Percentiles rank a stretch among this genome's conserved stretches.
Conservation (phyloP, 495 filamentous ascomycete genomes). For the Eremomyces bilateralis region DNA sequence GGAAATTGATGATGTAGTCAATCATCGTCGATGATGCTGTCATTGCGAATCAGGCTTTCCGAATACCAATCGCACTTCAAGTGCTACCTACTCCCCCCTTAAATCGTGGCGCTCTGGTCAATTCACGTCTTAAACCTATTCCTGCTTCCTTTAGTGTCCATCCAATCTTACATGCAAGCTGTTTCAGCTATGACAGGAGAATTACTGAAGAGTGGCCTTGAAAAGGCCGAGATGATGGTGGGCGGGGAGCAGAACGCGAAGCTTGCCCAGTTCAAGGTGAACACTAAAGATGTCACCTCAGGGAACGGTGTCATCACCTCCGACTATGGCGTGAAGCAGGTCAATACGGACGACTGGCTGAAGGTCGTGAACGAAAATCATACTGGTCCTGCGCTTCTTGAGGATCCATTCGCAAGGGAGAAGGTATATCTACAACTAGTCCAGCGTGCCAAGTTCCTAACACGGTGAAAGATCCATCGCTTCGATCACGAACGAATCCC, state of each 20-base stretch:
- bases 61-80: too few species aligned
- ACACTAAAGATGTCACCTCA: slow-evolving; percentile 17
- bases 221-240: slow-evolving; percentile 2
- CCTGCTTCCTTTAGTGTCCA: too few species aligned
- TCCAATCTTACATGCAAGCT: too few species aligned
- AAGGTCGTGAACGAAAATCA: slow-evolving; percentile 34
- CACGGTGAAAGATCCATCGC: slow-evolving; percentile 35
- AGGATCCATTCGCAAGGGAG: slow-evolving; percentile 61
- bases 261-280: slow-evolving; percentile 7
- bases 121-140: too few species aligned
- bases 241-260: slow-evolving; percentile 7
- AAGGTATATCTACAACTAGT: slow-evolving; percentile 27
- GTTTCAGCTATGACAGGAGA: too few species aligned
- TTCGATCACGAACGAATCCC: slow-evolving; percentile 83
- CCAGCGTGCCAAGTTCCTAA: not conserved
- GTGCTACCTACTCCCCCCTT: too few species aligned
- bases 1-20: too few species aligned
- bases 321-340: slow-evolving; percentile 57
- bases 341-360: slow-evolving; percentile 62
- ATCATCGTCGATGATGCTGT: too few species aligned
- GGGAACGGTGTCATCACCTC: slow-evolving; percentile 36
- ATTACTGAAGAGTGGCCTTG: slow-evolving; percentile 1
- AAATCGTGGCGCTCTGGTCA: too few species aligned
- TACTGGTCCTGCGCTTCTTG: slow-evolving; percentile 54
- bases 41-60: too few species aligned